A percentile compares a stretch with the other conserved stretches of the same genome.
Conservation (phyloP, 75 land plant genomes). For the Gnetum montanum region DNA sequence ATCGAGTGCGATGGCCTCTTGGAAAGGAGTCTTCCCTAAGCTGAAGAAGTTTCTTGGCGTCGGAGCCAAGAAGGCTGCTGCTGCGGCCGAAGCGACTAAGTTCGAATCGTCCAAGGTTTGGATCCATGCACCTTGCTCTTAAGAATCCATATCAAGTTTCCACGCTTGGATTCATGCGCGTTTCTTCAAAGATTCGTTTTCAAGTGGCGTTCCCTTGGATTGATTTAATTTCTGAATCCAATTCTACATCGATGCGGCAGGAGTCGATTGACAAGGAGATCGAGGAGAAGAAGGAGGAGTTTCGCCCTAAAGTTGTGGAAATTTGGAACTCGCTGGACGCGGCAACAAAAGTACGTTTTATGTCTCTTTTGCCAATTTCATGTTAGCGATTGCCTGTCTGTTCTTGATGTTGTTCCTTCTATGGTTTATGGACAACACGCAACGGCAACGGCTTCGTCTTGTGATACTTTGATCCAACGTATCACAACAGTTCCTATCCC, state of each 20-base stretch:
- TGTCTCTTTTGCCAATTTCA: not conserved
- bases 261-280: not conserved
- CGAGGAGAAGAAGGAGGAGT: conserved; percentile 3
- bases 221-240: not conserved
- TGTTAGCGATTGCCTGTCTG: not conserved
- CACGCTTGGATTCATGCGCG: not conserved
- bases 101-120: conserved; percentile 46
- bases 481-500: not conserved
- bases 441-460: not conserved
- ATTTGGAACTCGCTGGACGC: conserved; percentile 2
- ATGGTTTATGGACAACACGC: not conserved
- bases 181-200: not conserved
- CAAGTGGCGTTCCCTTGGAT: not conserved
- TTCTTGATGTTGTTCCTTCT: not conserved
- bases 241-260: not conserved
- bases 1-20: conserved; percentile 39
- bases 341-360: not conserved
- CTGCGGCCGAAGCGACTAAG: conserved; percentile 41
- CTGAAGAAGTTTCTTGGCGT: conserved; percentile 50
- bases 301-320: not conserved
- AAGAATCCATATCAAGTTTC: not conserved
- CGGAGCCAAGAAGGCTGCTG: conserved; percentile 24
- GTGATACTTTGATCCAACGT: not conserved
- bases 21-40: conserved; percentile 62
- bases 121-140: not conserved